Evolutionary conservation across 2,329 filamentous ascomycete genomes (phyloP).

Genomic region (Fusarium temperatum): DNA sequence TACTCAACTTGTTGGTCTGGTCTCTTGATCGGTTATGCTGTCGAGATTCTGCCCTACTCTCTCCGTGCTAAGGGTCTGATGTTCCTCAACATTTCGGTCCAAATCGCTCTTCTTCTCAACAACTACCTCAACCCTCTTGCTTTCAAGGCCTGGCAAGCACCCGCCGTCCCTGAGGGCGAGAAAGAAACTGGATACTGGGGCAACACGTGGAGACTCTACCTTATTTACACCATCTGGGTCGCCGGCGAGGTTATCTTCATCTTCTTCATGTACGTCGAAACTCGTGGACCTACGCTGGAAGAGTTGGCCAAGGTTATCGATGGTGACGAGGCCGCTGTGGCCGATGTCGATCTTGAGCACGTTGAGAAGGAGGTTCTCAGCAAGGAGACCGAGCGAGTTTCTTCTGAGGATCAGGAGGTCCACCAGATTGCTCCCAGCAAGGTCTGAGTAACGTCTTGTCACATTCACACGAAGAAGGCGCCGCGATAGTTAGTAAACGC

Average conservation of each 20-base stretch:
- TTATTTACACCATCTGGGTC: slow-evolving; percentile 73
- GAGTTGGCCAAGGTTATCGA: slow-evolving; percentile 71
- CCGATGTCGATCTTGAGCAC: slow-evolving; percentile 61
- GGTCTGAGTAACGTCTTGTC: not conserved
- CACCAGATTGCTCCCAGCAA: slow-evolving; percentile 4
- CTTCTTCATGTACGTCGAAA: slow-evolving; percentile 75
- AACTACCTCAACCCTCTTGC: slow-evolving; percentile 53
- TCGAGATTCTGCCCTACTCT: slow-evolving; percentile 67
- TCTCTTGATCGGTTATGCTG: slow-evolving; percentile 64
- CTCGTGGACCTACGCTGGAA: slow-evolving; percentile 75
- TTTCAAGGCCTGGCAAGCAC: not conserved
- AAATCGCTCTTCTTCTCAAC: slow-evolving; percentile 68
- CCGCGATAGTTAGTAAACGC: not conserved
- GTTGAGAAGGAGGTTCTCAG: slow-evolving; percentile 59
- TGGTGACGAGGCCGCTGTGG: slow-evolving; percentile 65
- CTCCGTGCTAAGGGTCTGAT: slow-evolving; percentile 68
- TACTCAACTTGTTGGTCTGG: slow-evolving; percentile 69
- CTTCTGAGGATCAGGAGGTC: slow-evolving; percentile 4
- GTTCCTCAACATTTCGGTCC: slow-evolving; percentile 71
- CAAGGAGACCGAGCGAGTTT: not conserved
- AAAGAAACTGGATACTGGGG: slow-evolving; percentile 60
- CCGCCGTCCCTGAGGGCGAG: not conserved
- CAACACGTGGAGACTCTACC: slow-evolving; percentile 71
- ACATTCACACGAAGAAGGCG: not conserved
- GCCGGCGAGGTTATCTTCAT: slow-evolving; percentile 68